Evolutionary conservation across 441 rosid genomes (phyloP).

Genomic region (Euphorbia corollata): DNA sequence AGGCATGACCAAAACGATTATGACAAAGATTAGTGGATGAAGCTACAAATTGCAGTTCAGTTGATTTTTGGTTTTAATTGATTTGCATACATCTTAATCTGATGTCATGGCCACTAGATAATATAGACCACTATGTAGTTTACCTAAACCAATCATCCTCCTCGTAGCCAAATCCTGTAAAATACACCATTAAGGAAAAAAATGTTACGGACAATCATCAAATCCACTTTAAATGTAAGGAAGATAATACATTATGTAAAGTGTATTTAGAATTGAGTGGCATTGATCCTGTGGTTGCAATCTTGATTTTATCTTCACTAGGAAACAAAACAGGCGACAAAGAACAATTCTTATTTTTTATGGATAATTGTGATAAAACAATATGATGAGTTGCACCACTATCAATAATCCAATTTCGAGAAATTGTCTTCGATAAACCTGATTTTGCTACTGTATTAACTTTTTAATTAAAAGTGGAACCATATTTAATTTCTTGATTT

Average conservation of each 20-base stretch:
- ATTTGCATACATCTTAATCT: neutral
- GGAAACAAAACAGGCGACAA: neutral
- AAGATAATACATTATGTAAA: neutral
- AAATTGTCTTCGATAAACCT: neutral
- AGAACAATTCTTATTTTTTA: neutral
- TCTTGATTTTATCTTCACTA: neutral
- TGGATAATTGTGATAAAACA: neutral
- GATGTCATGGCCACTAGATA: neutral
- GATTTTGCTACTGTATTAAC: neutral
- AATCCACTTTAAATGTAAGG: neutral
- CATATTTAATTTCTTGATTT: neutral
- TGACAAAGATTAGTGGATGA: neutral
- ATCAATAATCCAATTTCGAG: neutral
- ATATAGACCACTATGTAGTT: neutral
- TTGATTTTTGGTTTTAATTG: neutral
- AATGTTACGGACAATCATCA: neutral
- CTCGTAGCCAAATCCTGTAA: neutral
- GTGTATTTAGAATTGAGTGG: neutral
- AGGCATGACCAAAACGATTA: neutral
- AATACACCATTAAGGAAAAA: conserved; percentile 5
- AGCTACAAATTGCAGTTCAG: neutral
- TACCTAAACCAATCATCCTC: conserved; percentile 9
- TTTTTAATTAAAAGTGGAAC: neutral
- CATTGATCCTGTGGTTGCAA: neutral
- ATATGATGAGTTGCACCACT: conserved; percentile 2